Evolutionary conservation across 176 grass and related monocot genomes (phyloP).

Genomic region (Zizania latifolia): DNA sequence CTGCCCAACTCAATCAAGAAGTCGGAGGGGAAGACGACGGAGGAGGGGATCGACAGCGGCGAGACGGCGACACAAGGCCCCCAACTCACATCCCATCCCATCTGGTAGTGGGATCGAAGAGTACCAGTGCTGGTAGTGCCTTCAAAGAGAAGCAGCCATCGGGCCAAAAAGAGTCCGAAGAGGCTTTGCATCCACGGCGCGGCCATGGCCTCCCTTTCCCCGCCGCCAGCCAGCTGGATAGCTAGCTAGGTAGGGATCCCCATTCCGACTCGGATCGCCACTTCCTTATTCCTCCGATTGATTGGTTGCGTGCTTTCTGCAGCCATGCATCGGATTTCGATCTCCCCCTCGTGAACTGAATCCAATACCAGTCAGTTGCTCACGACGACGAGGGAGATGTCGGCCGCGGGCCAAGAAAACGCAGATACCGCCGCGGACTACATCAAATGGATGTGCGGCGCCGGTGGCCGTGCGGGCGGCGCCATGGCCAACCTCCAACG

Average conservation of each 20-base stretch:
- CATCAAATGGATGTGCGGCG: constrained; percentile 86
- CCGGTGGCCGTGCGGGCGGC: constrained; percentile 24
- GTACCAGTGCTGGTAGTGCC: too few relatives aligned
- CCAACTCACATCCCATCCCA: too few relatives aligned
- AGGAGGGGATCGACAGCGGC: too few relatives aligned
- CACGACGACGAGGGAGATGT: neutral
- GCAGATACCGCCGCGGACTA: constrained; percentile 57
- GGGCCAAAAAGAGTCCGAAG: too few relatives aligned
- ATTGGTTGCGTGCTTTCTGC: neutral
- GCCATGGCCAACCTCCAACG: constrained; percentile 76
- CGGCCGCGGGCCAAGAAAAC: neutral
- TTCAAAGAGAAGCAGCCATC: too few relatives aligned
- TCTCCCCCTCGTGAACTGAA: neutral
- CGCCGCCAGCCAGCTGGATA: neutral
- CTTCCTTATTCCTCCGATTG: neutral
- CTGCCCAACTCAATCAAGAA: too few relatives aligned
- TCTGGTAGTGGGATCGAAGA: too few relatives aligned
- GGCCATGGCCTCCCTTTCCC: too few relatives aligned
- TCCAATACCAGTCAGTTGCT: neutral
- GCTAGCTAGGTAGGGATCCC: neutral
- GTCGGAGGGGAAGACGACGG: too few relatives aligned
- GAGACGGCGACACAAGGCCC: too few relatives aligned
- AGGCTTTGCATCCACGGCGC: too few relatives aligned
- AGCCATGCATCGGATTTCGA: neutral
- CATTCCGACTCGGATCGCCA: neutral